These are phyloP conservation scores for Penicillium janthinellum DNA, from an alignment of 2,329 filamentous ascomycete species.

Conservation along the genomic window DNA sequence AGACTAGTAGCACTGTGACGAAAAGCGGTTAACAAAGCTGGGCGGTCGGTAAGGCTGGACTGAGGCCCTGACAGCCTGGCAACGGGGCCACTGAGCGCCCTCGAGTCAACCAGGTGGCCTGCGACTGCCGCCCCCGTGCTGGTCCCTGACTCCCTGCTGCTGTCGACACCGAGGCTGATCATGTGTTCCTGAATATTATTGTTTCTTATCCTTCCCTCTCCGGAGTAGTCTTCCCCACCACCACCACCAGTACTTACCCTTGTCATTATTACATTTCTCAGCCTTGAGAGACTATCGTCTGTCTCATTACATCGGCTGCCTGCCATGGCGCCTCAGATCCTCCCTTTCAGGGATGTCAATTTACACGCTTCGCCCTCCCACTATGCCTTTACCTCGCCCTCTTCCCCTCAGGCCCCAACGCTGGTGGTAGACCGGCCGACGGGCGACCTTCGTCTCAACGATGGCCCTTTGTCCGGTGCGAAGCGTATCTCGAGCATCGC, in stretches of 20 bases:
- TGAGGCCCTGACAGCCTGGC: background rate
- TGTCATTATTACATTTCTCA: background rate
- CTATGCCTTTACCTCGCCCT: constrained; percentile 96
- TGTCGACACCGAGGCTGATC: constrained; percentile 18
- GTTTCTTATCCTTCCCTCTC: background rate
- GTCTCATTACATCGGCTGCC: constrained; percentile 34
- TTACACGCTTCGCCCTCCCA: constrained; percentile 87
- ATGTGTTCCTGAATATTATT: constrained; percentile 20
- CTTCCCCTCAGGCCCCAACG: constrained; percentile 83
- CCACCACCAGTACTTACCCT: constrained; percentile 1
- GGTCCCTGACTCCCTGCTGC: background rate
- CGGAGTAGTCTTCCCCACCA: constrained; percentile 5
- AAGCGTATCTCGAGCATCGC: constrained; percentile 92
- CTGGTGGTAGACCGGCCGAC: constrained; percentile 89
- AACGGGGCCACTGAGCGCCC: background rate
- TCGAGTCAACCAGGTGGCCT: constrained; percentile 4
- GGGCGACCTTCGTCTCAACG: constrained; percentile 82
- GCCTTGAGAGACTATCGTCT: background rate
- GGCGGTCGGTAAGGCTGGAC: background rate
- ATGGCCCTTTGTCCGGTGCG: constrained; percentile 72
- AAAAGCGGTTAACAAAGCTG: background rate
- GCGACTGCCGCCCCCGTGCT: constrained; percentile 6
- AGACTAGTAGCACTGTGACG: too few species aligned
- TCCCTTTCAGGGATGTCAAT: constrained; percentile 95
- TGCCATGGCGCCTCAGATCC: constrained; percentile 41